Evolutionary conservation across 2,329 filamentous ascomycete species (phyloP), one percentile per base, ranked within the genome.

Genomic region (Fusarium pininemorale): DNA sequence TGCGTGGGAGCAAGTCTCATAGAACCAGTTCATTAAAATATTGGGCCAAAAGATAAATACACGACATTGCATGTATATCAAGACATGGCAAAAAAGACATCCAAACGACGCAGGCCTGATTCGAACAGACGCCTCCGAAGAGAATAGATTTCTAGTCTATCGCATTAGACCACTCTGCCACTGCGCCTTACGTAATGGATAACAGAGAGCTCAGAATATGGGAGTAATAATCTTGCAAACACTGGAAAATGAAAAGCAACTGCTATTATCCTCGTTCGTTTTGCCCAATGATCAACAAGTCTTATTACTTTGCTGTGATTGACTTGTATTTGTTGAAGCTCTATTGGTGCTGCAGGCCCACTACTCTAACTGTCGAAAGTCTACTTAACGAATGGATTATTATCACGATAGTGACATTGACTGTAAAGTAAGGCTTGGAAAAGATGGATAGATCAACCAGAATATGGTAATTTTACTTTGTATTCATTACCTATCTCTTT

Each of bases 211-310:
- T 0, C 5, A 2, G 2, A 18, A 13, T 3, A 54, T 13, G 3
- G 14, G 7, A 2, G 0, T 22, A 0, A 54, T 38, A 26, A 0
- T 6, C 35, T 6, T 22, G 1, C 13, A 38, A 3, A 16, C 3
- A 1, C 5, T 13, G 4, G 2, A 10, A 7, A 28, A 22, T 2
- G 18, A 18, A 8, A 16, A 10, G 8, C 10, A 3, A 9, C 7
- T 26, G 14, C 2, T 9, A 26, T 13, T 5, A 22, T 28, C 6
- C 28, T 24, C 28, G 4, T 24, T 24, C 2, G 12, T 3, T 38
- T 26, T 18, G 3, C 9, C 9, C 15, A 26, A 15, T 8, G 5
- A 14, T 26, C 9, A 15, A 22, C 4, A 53, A 20, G 1, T 15
- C 5, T 18, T 20, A 6, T 3, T 22, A 1, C 12, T 24, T 3